Evolutionary conservation across 495 filamentous ascomycete genomes (phyloP).

Genomic region (Penicillium cosmopolitanum): DNA sequence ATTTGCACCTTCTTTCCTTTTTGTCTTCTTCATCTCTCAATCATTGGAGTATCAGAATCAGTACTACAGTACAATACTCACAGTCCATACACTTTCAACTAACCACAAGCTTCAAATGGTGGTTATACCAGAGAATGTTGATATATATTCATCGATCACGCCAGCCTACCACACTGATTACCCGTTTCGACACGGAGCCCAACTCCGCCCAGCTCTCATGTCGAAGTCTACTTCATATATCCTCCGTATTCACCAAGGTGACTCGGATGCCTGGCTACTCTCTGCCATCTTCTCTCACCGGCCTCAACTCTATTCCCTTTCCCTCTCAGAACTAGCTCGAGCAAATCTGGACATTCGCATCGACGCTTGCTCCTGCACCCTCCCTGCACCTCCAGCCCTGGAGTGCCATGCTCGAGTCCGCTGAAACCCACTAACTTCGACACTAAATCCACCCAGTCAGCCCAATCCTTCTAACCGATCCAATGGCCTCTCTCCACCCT

Average conservation of each 20-base stretch:
- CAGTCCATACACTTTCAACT: too few species aligned
- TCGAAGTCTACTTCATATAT: neutral
- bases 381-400: neutral
- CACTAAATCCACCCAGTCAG: slow-evolving; percentile 5
- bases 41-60: too few species aligned
- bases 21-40: neutral
- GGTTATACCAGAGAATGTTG: too few species aligned
- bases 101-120: neutral
- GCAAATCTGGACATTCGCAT: neutral
- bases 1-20: neutral
- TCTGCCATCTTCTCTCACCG: slow-evolving; percentile 7
- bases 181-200: slow-evolving; percentile 19
- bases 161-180: neutral
- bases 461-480: slow-evolving; percentile 19
- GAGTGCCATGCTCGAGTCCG: neutral
- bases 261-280: too few species aligned
- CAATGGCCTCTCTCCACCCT: slow-evolving; percentile 10
- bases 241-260: neutral
- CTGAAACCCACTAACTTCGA: neutral
- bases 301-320: slow-evolving; percentile 3
- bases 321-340: neutral
- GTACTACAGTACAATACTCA: neutral
- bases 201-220: slow-evolving; percentile 18
- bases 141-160: neutral
- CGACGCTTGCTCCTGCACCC: neutral